Percentiles rank a stretch among this genome's conserved stretches.
Evolutionary conservation across 1,284 basidiomycete genomes (phyloP).

Genomic region (Microbotryum saponariae): DNA sequence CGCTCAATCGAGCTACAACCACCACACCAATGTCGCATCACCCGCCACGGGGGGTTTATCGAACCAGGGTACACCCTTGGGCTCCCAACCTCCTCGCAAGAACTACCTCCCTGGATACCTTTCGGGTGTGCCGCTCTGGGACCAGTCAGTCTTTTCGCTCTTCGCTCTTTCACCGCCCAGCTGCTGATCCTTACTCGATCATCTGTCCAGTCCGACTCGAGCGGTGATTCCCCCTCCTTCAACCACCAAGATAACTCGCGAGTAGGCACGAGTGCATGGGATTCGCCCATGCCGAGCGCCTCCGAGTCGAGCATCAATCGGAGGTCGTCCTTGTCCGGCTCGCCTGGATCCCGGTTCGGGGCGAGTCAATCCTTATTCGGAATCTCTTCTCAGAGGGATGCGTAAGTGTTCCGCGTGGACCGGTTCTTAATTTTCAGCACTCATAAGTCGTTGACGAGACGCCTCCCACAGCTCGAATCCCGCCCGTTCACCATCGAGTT

Average conservation of each 20-base stretch:
- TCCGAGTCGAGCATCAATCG: not conserved
- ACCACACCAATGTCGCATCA: no score
- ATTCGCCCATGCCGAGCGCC: slow-evolving; percentile 14
- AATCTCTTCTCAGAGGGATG: not conserved
- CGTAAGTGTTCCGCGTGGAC: not conserved
- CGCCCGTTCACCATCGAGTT: no score
- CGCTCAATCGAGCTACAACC: no score
- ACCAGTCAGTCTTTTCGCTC: slow-evolving; percentile 11
- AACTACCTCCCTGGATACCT: slow-evolving; percentile 29
- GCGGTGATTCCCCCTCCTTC: not conserved
- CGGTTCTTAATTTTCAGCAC: not conserved
- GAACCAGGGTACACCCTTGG: no score
- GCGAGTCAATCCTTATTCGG: slow-evolving; percentile 19
- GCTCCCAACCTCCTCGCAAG: no score
- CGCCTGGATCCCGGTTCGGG: slow-evolving; percentile 21
- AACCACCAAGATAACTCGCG: slow-evolving; percentile 9
- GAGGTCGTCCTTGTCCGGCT: slow-evolving; percentile 17
- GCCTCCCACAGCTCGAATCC: not conserved
- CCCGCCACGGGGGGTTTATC: no score
- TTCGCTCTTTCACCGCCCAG: not conserved
- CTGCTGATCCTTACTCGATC: not conserved
- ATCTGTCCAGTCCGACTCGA: slow-evolving; percentile 17
- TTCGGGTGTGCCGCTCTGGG: slow-evolving; percentile 12
- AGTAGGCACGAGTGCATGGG: slow-evolving; percentile 17
- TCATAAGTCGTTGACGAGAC: not conserved